Evolutionary conservation across 768 basidiomycete species (phyloP).

Genomic region (Auriscalpium orientale): DNA sequence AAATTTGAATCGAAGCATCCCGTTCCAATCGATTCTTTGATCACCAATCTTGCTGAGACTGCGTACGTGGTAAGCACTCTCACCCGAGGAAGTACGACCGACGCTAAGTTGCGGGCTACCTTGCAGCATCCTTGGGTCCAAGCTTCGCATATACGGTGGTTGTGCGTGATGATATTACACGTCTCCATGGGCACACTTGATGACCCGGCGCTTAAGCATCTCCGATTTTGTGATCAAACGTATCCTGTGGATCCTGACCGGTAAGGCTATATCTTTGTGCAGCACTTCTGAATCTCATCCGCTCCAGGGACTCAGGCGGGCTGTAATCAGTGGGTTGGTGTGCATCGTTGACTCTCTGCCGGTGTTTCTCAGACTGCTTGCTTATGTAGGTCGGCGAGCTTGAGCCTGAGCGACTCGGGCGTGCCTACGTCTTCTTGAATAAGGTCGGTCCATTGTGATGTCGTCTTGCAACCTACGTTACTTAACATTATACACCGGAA

Average conservation of each 20-base stretch:
- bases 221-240: conserved; percentile 54
- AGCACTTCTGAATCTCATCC: conserved; percentile 25
- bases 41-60: conserved; percentile 53
- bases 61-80: conserved; percentile 35
- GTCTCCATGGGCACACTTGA: too few species aligned
- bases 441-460: conserved; percentile 28
- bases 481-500: conserved; percentile 9
- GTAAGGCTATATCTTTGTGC: conserved; percentile 20
- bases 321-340: conserved; percentile 52
- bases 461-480: not conserved
- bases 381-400: conserved; percentile 42
- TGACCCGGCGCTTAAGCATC: conserved; percentile 20
- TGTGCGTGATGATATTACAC: conserved; percentile 25
- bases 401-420: conserved; percentile 42
- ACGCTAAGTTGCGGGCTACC: not conserved
- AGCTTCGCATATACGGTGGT: conserved; percentile 47
- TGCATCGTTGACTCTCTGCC: not conserved
- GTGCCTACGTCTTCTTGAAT: conserved; percentile 60
- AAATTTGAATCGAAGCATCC: conserved; percentile 33
- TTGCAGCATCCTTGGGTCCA: conserved; percentile 55
- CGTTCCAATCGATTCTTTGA: conserved; percentile 39
- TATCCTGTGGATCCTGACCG: conserved; percentile 54
- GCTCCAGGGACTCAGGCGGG: conserved; percentile 43
- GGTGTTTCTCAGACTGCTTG: not conserved
- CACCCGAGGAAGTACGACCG: too few species aligned